Conservation (phyloP, 169 alveolate genomes). For the Theileria orientalis region DNA sequence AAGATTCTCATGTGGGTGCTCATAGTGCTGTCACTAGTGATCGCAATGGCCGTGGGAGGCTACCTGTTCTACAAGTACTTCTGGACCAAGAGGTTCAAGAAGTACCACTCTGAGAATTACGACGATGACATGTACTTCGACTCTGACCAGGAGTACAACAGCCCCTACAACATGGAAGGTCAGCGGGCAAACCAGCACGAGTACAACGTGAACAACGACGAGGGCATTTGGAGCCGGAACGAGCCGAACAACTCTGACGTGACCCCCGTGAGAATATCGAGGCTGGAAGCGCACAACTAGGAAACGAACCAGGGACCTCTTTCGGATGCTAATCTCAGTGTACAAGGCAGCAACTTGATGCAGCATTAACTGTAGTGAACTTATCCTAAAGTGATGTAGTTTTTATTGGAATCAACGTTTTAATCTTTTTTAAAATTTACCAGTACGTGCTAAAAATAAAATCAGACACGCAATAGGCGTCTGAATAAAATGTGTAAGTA, state of each 20-base stretch:
- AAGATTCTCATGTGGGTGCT: background rate
- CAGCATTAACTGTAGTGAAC: no score
- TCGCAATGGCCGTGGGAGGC: constrained; percentile 2
- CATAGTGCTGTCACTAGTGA: background rate
- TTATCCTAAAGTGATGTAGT: no score
- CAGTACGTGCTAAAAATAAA: no score
- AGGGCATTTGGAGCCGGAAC: constrained; percentile 58
- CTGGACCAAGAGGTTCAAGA: background rate
- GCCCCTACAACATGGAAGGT: background rate
- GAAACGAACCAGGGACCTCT: no score
- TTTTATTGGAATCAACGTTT: no score
- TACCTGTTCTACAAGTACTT: constrained; percentile 9
- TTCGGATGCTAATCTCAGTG: no score
- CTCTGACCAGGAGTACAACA: constrained; percentile 5
- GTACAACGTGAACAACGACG: constrained; percentile 10
- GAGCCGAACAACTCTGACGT: constrained; percentile 52
- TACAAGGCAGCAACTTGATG: no score
- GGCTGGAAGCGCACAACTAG: constrained; percentile 3
- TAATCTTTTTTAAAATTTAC: no score
- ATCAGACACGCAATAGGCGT: no score
- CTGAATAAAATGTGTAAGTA: no score
- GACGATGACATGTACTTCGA: constrained; percentile 42
- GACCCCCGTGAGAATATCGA: constrained; percentile 59
- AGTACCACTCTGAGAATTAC: background rate
- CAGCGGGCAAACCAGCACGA: background rate